Conservation (phyloP, 306 rosid genomes). For the Fragaria ananassa region DNA sequence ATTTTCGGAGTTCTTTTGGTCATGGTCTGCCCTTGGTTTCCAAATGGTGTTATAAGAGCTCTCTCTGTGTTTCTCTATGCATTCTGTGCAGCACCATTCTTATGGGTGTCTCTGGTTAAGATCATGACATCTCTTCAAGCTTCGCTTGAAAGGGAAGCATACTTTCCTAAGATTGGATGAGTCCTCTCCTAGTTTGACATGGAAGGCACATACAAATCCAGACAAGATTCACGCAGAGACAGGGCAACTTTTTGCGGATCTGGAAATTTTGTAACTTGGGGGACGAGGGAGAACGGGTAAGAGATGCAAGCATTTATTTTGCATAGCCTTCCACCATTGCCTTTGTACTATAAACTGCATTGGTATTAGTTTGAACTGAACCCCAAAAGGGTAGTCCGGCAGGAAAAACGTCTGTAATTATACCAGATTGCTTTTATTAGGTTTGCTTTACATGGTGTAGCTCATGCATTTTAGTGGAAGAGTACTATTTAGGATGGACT, state of each 20-base stretch:
- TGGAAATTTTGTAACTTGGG: background rate
- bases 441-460: background rate
- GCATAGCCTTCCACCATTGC: background rate
- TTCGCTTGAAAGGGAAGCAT: slow-evolving; percentile 72
- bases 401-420: background rate
- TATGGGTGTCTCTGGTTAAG: slow-evolving; percentile 56
- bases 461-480: background rate
- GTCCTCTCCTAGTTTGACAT: slow-evolving; percentile 49
- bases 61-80: slow-evolving; percentile 64
- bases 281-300: background rate
- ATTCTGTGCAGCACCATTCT: slow-evolving; percentile 57
- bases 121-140: slow-evolving; percentile 51
- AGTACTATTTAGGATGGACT: background rate
- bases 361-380: background rate
- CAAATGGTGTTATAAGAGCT: slow-evolving; percentile 72
- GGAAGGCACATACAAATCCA: slow-evolving; percentile 12
- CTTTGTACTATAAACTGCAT: background rate
- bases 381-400: background rate
- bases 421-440: background rate
- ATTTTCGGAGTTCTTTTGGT: slow-evolving; percentile 56
- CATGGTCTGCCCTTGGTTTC: slow-evolving; percentile 81
- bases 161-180: slow-evolving; percentile 58
- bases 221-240: background rate
- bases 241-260: background rate
- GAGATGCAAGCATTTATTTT: slow-evolving; percentile 1